These are phyloP conservation scores for Geotrichum citri-aurantii DNA, from an alignment of 1,139 yeast genomes.

Conservation along the genomic window DNA sequence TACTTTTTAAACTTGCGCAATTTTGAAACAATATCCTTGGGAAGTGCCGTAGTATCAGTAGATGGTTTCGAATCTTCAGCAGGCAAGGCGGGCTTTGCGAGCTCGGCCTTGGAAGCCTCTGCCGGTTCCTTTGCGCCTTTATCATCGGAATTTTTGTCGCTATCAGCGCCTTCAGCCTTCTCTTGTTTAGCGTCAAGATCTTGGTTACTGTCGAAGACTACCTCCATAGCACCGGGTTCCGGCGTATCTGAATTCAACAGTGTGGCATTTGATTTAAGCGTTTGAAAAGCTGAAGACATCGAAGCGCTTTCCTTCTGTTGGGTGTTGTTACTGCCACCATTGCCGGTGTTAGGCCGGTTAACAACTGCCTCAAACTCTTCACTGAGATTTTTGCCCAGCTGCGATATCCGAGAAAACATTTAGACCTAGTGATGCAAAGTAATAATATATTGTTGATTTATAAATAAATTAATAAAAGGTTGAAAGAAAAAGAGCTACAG, in stretches of 20 bases:
- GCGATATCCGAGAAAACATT: slow-evolving; percentile 60
- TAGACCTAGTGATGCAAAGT: background rate
- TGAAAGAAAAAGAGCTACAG: background rate
- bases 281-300: slow-evolving; percentile 14
- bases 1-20: slow-evolving; percentile 76
- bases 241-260: slow-evolving; percentile 11
- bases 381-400: slow-evolving; percentile 59
- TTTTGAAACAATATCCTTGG: slow-evolving; percentile 54
- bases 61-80: background rate
- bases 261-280: slow-evolving; percentile 13
- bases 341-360: slow-evolving; percentile 15
- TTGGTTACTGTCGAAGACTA: slow-evolving; percentile 6
- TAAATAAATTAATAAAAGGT: background rate
- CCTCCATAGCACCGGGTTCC: slow-evolving; percentile 13
- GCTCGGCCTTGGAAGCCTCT: background rate
- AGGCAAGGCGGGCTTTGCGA: background rate
- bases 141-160: background rate
- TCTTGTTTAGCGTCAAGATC: background rate
- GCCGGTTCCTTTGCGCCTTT: background rate
- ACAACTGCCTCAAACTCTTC: slow-evolving; percentile 46
- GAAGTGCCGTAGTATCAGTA: slow-evolving; percentile 34
- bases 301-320: slow-evolving; percentile 3
- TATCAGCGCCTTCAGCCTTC: background rate
- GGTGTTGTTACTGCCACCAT: background rate
- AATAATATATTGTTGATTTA: background rate